phyloP scores from a whole-genome alignment of 805 yeast genomes.

The Phaffomyces thermotolerans region DNA sequence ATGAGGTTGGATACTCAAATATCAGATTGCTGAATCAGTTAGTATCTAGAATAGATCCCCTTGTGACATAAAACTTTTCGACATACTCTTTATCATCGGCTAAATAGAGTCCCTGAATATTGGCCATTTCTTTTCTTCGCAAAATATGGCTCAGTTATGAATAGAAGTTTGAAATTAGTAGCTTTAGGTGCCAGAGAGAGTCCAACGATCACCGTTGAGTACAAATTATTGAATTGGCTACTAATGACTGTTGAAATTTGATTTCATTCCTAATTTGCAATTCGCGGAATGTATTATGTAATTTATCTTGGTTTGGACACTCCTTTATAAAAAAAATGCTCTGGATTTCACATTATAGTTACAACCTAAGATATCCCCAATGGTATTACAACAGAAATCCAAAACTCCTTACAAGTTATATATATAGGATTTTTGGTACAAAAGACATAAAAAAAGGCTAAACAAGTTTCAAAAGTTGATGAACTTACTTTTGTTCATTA shows the following conservation, averaged over 20 bases:
- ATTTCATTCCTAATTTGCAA: no score
- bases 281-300: no score
- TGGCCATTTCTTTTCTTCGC: conserved; percentile 20
- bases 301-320: no score
- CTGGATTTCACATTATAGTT: no score
- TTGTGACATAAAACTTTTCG: not conserved
- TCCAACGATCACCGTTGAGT: no score
- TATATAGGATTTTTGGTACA: not conserved
- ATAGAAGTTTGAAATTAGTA: no score
- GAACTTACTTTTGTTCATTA: not conserved
- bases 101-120: conserved; percentile 33
- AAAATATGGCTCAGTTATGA: not conserved
- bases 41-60: not conserved
- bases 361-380: no score
- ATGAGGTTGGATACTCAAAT: conserved; percentile 30
- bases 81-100: conserved; percentile 34
- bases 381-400: no score
- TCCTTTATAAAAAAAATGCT: no score
- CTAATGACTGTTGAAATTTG: no score
- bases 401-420: not conserved
- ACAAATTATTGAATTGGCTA: no score
- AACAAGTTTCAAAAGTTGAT: not conserved
- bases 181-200: no score
- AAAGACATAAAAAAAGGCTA: not conserved
- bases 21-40: conserved; percentile 25